Base-by-base conservation (phyloP, 2,329 filamentous ascomycete genomes). In the Penicillium brasilianum region DNA sequence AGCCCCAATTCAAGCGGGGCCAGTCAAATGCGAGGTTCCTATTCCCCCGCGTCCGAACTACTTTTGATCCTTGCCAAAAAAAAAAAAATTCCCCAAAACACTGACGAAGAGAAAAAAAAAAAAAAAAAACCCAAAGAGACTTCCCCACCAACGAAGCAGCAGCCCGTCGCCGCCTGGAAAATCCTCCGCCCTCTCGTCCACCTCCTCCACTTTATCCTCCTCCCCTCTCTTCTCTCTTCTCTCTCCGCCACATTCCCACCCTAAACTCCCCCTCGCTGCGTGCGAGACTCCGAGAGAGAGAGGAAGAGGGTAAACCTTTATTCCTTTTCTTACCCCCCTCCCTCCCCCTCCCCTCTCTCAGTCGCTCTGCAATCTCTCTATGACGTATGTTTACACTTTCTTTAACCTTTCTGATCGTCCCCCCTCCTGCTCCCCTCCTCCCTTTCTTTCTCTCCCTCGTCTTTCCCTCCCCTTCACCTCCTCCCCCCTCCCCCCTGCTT, bases 301-400 rank as follows among this genome's bases (percentile, higher is more conserved):
- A 57, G 57, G 13, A 18, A 54, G 51, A 54, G 37, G 39, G 50
- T 34, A 44, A 58, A 44, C 41, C 34, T 41, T 54, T 37, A 18
- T 6, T 30, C 6, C 39, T 39, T 39, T 22, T 28, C 36, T 22
- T 20, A 16, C 32, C 18, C 41, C 16, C 18, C 11, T 13, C n/a
- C 46, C 25, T 22, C 34, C 30, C 48, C 36, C 36, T 37, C 32
- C 36, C 39, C 44, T 10, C 14, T 20, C 20, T 37, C 22, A 57
- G 49, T 59, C 36, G 43, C 53, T 60, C 57, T 62, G 57, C 44
- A 48, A 54, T 50, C 52, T 62, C 68, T 69, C 65, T 66, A 70
- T 70, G 68, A 64, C 63, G 67, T 69, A 68, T 62, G 64, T 66
- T 69, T 69, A 39, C 28, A 18, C 54, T 51, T 48, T 36, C 41